These are phyloP conservation scores for Clathrus columnatus DNA, from an alignment of 768 basidiomycete species.

Conservation along the genomic window DNA sequence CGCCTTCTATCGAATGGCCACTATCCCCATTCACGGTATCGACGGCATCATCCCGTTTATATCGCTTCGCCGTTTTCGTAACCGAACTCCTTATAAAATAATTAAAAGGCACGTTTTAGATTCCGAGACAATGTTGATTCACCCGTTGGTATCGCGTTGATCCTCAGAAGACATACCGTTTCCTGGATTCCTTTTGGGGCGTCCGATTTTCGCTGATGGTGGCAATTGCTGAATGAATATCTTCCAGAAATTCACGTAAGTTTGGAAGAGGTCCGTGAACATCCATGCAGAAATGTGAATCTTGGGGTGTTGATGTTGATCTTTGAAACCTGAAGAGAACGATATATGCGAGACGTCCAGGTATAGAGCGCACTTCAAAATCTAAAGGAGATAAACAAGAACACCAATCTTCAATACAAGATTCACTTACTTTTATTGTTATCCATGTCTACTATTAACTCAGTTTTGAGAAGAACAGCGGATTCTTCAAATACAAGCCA, in stretches of 20 bases:
- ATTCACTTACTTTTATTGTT: neutral
- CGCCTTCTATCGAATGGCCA: neutral
- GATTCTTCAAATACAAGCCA: conserved; percentile 1
- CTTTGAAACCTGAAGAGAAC: neutral
- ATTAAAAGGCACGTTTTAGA: neutral
- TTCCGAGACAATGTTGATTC: neutral
- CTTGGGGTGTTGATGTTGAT: neutral
- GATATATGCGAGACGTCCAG: conserved; percentile 5
- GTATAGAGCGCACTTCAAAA: neutral
- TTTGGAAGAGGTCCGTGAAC: neutral
- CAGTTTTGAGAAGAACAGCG: neutral
- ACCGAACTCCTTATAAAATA: neutral
- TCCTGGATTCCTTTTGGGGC: neutral
- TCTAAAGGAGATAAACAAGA: neutral
- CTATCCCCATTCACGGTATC: neutral
- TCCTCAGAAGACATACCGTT: neutral
- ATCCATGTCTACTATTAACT: neutral
- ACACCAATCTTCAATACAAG: neutral
- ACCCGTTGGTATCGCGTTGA: neutral
- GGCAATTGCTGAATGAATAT: neutral
- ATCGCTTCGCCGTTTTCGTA: neutral
- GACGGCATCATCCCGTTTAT: neutral
- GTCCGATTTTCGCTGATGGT: neutral
- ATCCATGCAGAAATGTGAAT: neutral
- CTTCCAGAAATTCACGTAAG: neutral